Base-by-base conservation (phyloP, 2,329 filamentous ascomycete species). In the Arthroderma sp. region DNA sequence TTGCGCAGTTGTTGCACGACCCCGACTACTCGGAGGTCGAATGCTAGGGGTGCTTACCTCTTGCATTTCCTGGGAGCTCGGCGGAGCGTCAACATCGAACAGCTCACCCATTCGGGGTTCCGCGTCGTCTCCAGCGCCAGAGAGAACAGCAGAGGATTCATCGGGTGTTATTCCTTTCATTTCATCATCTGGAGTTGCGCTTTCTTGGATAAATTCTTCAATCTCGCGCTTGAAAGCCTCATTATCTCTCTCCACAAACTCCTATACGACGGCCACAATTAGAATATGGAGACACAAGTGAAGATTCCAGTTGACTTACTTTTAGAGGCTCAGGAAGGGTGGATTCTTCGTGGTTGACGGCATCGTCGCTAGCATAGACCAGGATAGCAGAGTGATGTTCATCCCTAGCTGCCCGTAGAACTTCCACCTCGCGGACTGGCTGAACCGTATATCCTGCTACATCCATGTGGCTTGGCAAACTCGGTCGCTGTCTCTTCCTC, bases 311-410 rank as follows among this genome's bases (percentile, higher is more conserved):
- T 30, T 29, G 7, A 38, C 55, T 51, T 57, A 68, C 65, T 53
- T 63, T 58, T 42, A 70, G 57, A 40, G 61, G 52, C 22, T 54
- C 44, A 1, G 64, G 64, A 28, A 60, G 50, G 30, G 57, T 51
- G 5, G 55, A 57, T 15, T 54, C 55, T 38, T 54, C 50, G 40
- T 60, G 58, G 27, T 55, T 56, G 45, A 70, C 53, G 15, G 69
- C 67, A 45, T 61, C 61, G 22, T 73, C 68, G 52, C 69, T 76
- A 15, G 75, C 77, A 55, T 80, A 81, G 2, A 81, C 70, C 6
- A 81, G 66, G 1, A 81, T 57, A 2, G 70, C 73, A 6, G 65
- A 68, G 30, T 60, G 65, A 43, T 68, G 67, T 50, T 79, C 75
- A 32, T 69, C 65, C 27, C 64, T 66, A 43, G 72, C 71, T 50